Evolutionary conservation across 2,329 filamentous ascomycete species (phyloP).

Genomic region (Phialocephala subalpina): DNA sequence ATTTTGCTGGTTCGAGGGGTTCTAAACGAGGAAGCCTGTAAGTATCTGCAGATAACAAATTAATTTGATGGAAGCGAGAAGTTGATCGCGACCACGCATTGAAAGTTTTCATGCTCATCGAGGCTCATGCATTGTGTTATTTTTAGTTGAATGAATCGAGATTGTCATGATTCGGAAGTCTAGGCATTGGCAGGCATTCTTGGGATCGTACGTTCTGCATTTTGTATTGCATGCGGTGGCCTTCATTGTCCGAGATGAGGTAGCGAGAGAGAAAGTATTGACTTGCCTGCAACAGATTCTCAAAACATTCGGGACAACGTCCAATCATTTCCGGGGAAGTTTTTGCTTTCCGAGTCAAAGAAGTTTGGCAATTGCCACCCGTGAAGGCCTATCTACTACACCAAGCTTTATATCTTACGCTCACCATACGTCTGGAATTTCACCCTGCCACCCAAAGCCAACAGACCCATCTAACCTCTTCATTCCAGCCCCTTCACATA

Average conservation of each 20-base stretch:
- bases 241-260: too few species aligned
- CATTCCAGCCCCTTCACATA: slow-evolving; percentile 58
- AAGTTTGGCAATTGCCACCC: neutral
- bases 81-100: slow-evolving; percentile 1
- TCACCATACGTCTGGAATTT: slow-evolving; percentile 49
- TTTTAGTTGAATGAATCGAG: neutral
- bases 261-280: too few species aligned
- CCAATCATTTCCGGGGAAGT: neutral
- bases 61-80: neutral
- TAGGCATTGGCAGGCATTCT: too few species aligned
- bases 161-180: too few species aligned
- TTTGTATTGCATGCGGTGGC: too few species aligned
- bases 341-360: neutral
- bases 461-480: slow-evolving; percentile 45
- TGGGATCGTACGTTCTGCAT: too few species aligned
- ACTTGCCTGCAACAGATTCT: too few species aligned
- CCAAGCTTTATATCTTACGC: neutral
- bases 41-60: slow-evolving; percentile 1
- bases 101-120: neutral
- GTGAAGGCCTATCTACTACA: neutral
- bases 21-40: neutral
- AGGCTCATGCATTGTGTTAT: neutral
- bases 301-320: neutral
- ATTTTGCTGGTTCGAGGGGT: neutral
- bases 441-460: slow-evolving; percentile 56